Evolutionary conservation across 2,329 filamentous ascomycete genomes (phyloP), one percentile per base, ranked within the genome.

Genomic region (Blastomyces emzantsi): DNA sequence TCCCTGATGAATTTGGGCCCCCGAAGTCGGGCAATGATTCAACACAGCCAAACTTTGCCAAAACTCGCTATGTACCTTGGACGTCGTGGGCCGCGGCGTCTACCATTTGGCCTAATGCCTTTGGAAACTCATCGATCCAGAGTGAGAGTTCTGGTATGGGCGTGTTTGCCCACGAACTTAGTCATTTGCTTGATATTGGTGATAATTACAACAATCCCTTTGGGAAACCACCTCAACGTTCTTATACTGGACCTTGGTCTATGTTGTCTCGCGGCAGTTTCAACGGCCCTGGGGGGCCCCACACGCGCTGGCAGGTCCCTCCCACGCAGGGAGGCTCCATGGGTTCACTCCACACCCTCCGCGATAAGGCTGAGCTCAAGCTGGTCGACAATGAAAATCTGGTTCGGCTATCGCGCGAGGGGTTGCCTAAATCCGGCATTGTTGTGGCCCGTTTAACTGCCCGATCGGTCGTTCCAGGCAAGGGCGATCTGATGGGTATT

Each of bases 131-230:
- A 22, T 67, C 66, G 25, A 67, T 64, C 6, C 66, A 67, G 61
- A 60, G 54, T 45, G 66, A 67, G 58, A 67, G 66, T 60, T 67
- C 65, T 17, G 66, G 66, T 28, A 67, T 67, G 66, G 64, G 60
- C 33, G 61, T 56, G 5, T 67, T 62, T 64, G 66, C 66, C 28
- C 66, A 67, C 61, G 66, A 67, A 57, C 66, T 67, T 28, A 67
- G 62, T 58, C 66, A 67, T 56, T 54, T 67, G n/a, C 66, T 67
- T 56, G 61, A 67, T 22, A 64, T 67, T 52, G 63, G 63, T 22
- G 66, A 67, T 51, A 67, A 67, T 61, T 67, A 66, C 62, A 67
- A 67, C 59, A 67, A 66, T 52, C 66, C 66, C 41, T 67, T 65
- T 28, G 65, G 65, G 19, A 49, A 54, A 0, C 66, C 66, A 9